Evolutionary conservation across 768 basidiomycete genomes (phyloP).

Genomic region (Obba rivulosa): DNA sequence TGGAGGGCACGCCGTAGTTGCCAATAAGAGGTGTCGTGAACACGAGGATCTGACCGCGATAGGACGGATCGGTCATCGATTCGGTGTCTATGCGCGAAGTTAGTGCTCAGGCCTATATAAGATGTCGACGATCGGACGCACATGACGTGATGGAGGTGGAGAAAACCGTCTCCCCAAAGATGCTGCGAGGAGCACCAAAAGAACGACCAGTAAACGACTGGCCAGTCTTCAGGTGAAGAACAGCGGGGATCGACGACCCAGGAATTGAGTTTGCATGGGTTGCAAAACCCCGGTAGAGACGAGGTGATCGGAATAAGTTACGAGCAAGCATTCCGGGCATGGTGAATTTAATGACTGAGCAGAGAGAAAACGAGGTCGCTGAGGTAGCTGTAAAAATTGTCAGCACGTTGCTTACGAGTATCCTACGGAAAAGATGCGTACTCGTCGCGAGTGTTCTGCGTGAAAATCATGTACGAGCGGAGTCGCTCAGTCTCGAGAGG

Average conservation of each 20-base stretch:
- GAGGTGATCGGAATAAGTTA: slow-evolving; percentile 43
- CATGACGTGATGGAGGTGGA: slow-evolving; percentile 98
- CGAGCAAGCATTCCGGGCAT: slow-evolving; percentile 47
- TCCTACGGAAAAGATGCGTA: slow-evolving; percentile 30
- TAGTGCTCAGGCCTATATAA: not conserved
- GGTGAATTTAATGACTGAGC: slow-evolving; percentile 34
- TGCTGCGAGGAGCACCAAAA: slow-evolving; percentile 84
- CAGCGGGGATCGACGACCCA: slow-evolving; percentile 51
- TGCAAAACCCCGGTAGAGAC: slow-evolving; percentile 56
- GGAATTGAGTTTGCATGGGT: slow-evolving; percentile 45
- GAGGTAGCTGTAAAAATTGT: slow-evolving; percentile 56
- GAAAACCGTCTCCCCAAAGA: slow-evolving; percentile 97
- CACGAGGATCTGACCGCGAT: slow-evolving; percentile 95
- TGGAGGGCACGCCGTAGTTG: slow-evolving; percentile 93
- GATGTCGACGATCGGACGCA: slow-evolving; percentile 32
- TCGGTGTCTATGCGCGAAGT: slow-evolving; percentile 72
- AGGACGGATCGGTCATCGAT: slow-evolving; percentile 99
- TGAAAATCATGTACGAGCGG: slow-evolving; percentile 69
- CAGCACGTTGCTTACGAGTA: not conserved
- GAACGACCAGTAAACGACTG: slow-evolving; percentile 86
- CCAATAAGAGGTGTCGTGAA: slow-evolving; percentile 98
- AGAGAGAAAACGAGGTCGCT: slow-evolving; percentile 89
- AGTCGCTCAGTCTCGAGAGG: slow-evolving; percentile 18
- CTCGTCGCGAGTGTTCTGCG: slow-evolving; percentile 88
- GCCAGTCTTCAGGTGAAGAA: slow-evolving; percentile 89